Conservation (phyloP, 1,284 basidiomycete species). For the Marasmius tenuissimus region DNA sequence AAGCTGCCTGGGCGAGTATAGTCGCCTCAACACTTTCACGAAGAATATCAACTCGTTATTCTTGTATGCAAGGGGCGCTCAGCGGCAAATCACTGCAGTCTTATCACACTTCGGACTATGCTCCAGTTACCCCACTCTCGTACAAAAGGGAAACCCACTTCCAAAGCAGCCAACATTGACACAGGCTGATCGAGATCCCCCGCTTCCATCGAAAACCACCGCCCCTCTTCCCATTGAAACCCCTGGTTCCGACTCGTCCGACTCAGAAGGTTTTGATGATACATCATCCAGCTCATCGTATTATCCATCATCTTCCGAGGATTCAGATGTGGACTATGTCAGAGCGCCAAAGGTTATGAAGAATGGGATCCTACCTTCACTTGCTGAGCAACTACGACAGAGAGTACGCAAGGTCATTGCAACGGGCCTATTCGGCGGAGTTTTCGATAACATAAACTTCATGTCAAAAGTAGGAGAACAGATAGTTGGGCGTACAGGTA, state of each 20-base stretch:
- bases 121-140: conserved; percentile 26
- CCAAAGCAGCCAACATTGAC: no score
- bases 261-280: neutral
- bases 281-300: neutral
- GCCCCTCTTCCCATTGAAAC: neutral
- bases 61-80: conserved; percentile 29
- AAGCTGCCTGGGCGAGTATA: conserved; percentile 26
- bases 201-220: neutral
- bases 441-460: conserved; percentile 40
- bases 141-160: conserved; percentile 7
- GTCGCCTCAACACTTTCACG: conserved; percentile 28
- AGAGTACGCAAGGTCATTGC: conserved; percentile 19
- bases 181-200: no score
- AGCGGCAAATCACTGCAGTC: conserved; percentile 27
- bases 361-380: conserved; percentile 17
- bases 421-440: conserved; percentile 15
- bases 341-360: neutral
- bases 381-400: conserved; percentile 20
- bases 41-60: conserved; percentile 29
- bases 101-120: conserved; percentile 23
- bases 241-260: neutral
- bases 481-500: conserved; percentile 29
- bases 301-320: neutral
- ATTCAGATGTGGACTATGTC: neutral
- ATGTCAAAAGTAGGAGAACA: conserved; percentile 29